Percentiles rank a stretch among this genome's conserved stretches.
Conservation (phyloP, 257 asterid species). For the Mitragyna speciosa region DNA sequence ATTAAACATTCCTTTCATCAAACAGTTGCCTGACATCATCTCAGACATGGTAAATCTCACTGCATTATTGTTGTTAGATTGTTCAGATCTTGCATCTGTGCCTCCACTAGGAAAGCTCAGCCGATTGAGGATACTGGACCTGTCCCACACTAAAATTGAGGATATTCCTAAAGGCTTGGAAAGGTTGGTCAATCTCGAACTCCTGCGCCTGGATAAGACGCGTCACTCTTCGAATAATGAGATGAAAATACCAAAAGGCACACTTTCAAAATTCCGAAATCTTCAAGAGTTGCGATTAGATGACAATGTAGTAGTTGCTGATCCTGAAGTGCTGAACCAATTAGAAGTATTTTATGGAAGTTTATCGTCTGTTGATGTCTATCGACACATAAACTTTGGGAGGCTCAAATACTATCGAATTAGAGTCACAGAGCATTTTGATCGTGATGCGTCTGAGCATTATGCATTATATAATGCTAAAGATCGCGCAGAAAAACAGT, state of each 20-base stretch:
- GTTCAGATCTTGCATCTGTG: not conserved
- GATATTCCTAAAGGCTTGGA: constrained; percentile 12
- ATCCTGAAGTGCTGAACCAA: not conserved
- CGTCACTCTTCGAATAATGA: no score
- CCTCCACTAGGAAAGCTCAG: constrained; percentile 21
- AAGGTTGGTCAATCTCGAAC: constrained; percentile 9
- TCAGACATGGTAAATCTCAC: constrained; percentile 18
- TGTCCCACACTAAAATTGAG: not conserved
- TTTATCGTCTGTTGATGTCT: not conserved
- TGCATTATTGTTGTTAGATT: constrained; percentile 8
- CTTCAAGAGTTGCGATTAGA: constrained; percentile 1
- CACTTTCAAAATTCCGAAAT: not conserved
- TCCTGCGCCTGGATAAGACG: not conserved
- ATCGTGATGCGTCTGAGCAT: no score
- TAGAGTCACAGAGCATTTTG: not conserved
- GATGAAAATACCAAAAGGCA: constrained; percentile 1
- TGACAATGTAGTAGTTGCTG: not conserved
- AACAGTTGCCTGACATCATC: not conserved
- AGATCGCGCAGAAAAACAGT: not conserved
- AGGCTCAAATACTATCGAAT: not conserved
- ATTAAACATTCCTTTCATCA: not conserved
- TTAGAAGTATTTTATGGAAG: not conserved
- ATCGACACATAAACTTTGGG: not conserved
- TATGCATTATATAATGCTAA: no score
- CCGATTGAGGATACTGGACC: constrained; percentile 15